Evolutionary conservation across 306 rosid species (phyloP), one percentile per base, ranked within the genome.

Genomic region (Chamaecrista fasciculata): DNA sequence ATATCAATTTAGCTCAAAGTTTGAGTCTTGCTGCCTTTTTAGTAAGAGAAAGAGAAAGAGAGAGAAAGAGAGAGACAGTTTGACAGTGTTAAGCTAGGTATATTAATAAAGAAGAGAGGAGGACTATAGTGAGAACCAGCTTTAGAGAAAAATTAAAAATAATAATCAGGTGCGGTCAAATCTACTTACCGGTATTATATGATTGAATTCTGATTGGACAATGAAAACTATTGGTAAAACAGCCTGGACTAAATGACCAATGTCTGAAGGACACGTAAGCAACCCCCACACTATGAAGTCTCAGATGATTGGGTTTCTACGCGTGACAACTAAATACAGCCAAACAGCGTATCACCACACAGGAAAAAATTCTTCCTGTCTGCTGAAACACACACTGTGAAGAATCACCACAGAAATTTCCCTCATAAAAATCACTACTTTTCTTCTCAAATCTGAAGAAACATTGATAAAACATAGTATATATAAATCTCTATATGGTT

Each of bases 301-400:
- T 8, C 0, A 36, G n/a, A n/a, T n/a, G n/a, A n/a, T n/a, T n/a
- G n/a, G n/a, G 0, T 11, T 39, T 72, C 23, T 29, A 2, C 12
- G 15, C 8, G 69, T 66, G 83, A 85, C 89, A 85, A 80, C 75
- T 69, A 59, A 82, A 78, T 77, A 79, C 89, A 86, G 78, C 89
- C 72, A 67, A 69, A 69, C 55, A 56, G 79, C 84, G 78, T 84
- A 77, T 73, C 83, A 79, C 56, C 72, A 43, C 86, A 66, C 60
- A 26, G 59, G 46, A 64, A 76, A 64, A 76, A 81, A 79, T 76
- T 67, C 82, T 34, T 44, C 70, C 36, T 85, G 66, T 85, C 83
- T 73, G 58, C 69, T 53, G 46, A 11, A 31, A 21, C 63, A 53
- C 44, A 18, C 74, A 21, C 59, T 15, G 66, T 28, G 74, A 71